These are phyloP conservation scores for Amyloporia xantha DNA, from an alignment of 768 basidiomycete species.

Conservation along the genomic window DNA sequence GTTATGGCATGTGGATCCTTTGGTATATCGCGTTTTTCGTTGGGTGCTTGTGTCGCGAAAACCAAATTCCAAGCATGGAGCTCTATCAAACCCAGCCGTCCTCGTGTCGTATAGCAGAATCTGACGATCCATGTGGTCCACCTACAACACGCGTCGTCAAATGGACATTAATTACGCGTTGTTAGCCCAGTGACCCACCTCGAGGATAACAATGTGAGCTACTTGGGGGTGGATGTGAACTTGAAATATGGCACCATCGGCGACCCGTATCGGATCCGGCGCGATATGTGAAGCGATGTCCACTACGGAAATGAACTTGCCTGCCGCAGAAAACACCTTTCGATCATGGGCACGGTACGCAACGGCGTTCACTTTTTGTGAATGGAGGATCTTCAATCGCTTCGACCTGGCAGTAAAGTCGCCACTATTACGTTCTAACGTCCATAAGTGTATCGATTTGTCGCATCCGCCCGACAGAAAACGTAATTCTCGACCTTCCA, in stretches of 20 bases:
- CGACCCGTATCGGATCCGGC: slow-evolving; percentile 27
- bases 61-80: slow-evolving; percentile 41
- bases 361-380: slow-evolving; percentile 29
- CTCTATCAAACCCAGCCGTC: slow-evolving; percentile 30
- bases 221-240: slow-evolving; percentile 40
- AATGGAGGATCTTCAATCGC: slow-evolving; percentile 25
- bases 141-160: slow-evolving; percentile 23
- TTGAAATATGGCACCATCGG: slow-evolving; percentile 33
- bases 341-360: slow-evolving; percentile 31
- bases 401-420: slow-evolving; percentile 19
- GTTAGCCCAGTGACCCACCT: slow-evolving; percentile 31
- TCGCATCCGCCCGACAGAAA: slow-evolving; percentile 48
- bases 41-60: slow-evolving; percentile 22
- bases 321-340: slow-evolving; percentile 31
- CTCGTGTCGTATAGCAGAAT: slow-evolving; percentile 43
- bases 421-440: slow-evolving; percentile 14
- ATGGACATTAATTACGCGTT: slow-evolving; percentile 1
- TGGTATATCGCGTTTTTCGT: slow-evolving; percentile 20
- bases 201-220: slow-evolving; percentile 35
- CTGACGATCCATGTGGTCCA: slow-evolving; percentile 44
- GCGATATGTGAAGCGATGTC: slow-evolving; percentile 31
- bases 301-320: slow-evolving; percentile 28
- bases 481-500: slow-evolving; percentile 20
- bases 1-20: slow-evolving; percentile 33
- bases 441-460: slow-evolving; percentile 38